Evolutionary conservation across 2,329 filamentous ascomycete genomes (phyloP).

Genomic region (Mycogone perniciosa): DNA sequence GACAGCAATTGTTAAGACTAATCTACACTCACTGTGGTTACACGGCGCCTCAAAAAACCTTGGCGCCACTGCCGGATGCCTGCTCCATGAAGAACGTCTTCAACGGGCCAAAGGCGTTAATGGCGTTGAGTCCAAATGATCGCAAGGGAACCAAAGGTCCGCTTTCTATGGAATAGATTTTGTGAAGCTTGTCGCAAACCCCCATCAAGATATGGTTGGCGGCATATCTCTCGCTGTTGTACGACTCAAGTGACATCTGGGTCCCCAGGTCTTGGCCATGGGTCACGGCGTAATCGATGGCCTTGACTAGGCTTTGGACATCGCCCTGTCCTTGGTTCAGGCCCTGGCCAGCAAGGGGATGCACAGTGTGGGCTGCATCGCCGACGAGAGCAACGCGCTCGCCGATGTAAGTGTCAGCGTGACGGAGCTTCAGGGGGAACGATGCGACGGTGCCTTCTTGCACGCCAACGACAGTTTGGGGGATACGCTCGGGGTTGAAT

Average conservation of each 20-base stretch:
- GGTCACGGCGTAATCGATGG: conserved; percentile 67
- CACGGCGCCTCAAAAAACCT: conserved; percentile 29
- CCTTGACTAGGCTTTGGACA: conserved; percentile 68
- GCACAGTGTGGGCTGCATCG: conserved; percentile 90
- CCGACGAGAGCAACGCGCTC: conserved; percentile 89
- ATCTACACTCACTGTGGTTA: conserved; percentile 2
- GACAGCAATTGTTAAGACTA: background rate
- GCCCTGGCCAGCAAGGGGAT: conserved; percentile 90
- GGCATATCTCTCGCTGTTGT: conserved; percentile 73
- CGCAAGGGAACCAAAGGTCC: conserved; percentile 76
- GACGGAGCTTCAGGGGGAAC: conserved; percentile 85
- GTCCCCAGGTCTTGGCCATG: conserved; percentile 86
- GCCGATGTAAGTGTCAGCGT: conserved; percentile 88
- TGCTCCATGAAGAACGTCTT: conserved; percentile 84
- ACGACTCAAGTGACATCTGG: conserved; percentile 70
- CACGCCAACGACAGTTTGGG: conserved; percentile 60
- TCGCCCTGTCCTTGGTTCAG: conserved; percentile 91
- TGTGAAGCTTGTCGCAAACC: conserved; percentile 85
- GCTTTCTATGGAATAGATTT: conserved; percentile 75
- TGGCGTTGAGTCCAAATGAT: conserved; percentile 67
- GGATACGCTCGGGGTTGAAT: conserved; percentile 48
- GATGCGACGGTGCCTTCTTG: conserved; percentile 78
- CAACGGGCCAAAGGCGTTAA: conserved; percentile 66
- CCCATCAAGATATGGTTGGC: conserved; percentile 74
- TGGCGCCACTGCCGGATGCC: conserved; percentile 50